phyloP scores from a whole-genome alignment of 2,329 filamentous ascomycete genomes.

The Ascochyta lentis region DNA sequence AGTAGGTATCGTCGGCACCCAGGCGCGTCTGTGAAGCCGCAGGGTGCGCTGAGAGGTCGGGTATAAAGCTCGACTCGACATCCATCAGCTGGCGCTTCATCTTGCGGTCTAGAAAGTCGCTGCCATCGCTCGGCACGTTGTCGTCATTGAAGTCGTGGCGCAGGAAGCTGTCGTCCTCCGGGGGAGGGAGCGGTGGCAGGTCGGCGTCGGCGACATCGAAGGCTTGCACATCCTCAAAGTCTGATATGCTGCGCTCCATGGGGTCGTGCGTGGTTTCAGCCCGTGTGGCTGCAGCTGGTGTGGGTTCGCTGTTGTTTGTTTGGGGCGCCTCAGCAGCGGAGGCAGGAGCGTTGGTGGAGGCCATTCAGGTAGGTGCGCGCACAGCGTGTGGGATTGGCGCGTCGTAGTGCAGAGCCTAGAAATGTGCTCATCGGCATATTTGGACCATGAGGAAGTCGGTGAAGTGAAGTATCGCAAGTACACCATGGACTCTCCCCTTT shows the following conservation, averaged over 20 bases:
- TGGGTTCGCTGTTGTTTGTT: slow-evolving; percentile 28
- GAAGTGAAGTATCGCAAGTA: slow-evolving; percentile 1
- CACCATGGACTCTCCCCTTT: slow-evolving; percentile 9
- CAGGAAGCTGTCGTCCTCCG: slow-evolving; percentile 51
- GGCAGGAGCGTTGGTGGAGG: slow-evolving; percentile 28
- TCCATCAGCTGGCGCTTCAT: slow-evolving; percentile 67
- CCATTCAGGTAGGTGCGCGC: slow-evolving; percentile 33
- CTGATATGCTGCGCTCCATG: slow-evolving; percentile 38
- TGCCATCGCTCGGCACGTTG: slow-evolving; percentile 45
- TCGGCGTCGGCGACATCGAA: slow-evolving; percentile 48
- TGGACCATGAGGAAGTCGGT: slow-evolving; percentile 16
- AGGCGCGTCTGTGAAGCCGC: slow-evolving; percentile 30
- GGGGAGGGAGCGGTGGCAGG: slow-evolving; percentile 49
- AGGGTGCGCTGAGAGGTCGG: slow-evolving; percentile 55
- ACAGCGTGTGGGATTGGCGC: slow-evolving; percentile 26
- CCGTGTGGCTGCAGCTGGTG: slow-evolving; percentile 22
- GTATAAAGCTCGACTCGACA: slow-evolving; percentile 68
- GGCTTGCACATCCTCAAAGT: slow-evolving; percentile 41
- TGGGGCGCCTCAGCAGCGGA: slow-evolving; percentile 34
- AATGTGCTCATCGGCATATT: slow-evolving; percentile 35
- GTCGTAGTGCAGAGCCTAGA: slow-evolving; percentile 15
- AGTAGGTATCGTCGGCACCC: slow-evolving; percentile 56
- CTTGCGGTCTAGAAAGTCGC: slow-evolving; percentile 61
- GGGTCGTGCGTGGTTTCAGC: slow-evolving; percentile 20
- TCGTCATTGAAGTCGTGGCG: slow-evolving; percentile 39